Evolutionary conservation across 306 rosid genomes (phyloP), one percentile per base, ranked within the genome.

Genomic region (Malus sieversii): DNA sequence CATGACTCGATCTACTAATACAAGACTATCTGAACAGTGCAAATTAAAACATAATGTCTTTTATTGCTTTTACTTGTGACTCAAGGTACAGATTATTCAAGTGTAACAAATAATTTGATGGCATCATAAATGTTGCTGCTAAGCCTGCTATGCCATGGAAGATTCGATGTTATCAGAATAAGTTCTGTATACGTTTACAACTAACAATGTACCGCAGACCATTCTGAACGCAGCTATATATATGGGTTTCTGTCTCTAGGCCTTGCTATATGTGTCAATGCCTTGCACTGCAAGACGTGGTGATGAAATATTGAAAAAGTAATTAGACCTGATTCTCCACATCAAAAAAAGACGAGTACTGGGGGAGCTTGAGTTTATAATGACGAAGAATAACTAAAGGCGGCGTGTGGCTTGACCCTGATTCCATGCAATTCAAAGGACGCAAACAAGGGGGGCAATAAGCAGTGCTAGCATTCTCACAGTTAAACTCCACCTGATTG

Each of bases 401-500:
- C 4, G 23, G 65, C 19, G 83, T 69, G 66, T 90, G 86, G 74
- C 86, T 87, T 2, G 87, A 88, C 46, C 75, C 85, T 52, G 91
- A 73, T 75, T 84, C 75, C 75, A 73, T 35, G 72, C 87, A 87
- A 83, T 82, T 79, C 71, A 83, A 78, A 8, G 96, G 90, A 69
- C 79, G 84, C 73, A 95, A 62, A 75, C 92, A 81, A 32, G 96
- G 95, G 48, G 88, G 90, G 77, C 85, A 72, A 73, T 95, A 90
- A 23, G 98, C 96, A 73, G 73, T 77, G 16, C 82, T 84, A 18
- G 95, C 93, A 79, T 82, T 88, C 84, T 86, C 89, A 69, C 81
- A 79, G 77, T 86, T 87, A n/a, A 87, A 73, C 71, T 88, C 91
- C 90, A 85, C 65, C 13, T 53, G 76, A 68, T 85, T 84, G 45